A percentile compares a stretch with the other conserved stretches of the same genome.
Conservation (phyloP, 371 early-diverging fungal genomes). For the Rhizopus arrhizus region DNA sequence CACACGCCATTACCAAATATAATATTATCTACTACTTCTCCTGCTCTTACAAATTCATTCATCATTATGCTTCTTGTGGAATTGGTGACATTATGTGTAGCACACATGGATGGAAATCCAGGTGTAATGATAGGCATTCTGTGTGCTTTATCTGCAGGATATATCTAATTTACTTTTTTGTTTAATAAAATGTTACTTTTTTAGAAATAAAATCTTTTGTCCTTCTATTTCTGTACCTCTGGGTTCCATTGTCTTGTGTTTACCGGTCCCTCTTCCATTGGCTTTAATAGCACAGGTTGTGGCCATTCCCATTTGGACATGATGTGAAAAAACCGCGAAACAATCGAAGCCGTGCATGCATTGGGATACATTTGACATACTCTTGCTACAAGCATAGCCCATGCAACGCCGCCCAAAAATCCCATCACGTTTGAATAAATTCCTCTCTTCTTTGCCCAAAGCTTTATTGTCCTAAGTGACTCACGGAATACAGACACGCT, state of each 20-base stretch:
- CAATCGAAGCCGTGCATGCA: slow-evolving; percentile 84
- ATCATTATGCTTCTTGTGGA: slow-evolving; percentile 89
- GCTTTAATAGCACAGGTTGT: slow-evolving; percentile 92
- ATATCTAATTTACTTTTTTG: slow-evolving; percentile 47
- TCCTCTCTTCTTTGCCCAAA: slow-evolving; percentile 97
- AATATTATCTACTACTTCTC: slow-evolving; percentile 72
- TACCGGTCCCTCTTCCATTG: slow-evolving; percentile 90
- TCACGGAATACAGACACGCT: slow-evolving; percentile 88
- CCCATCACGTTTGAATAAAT: slow-evolving; percentile 98
- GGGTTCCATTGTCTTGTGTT: slow-evolving; percentile 99
- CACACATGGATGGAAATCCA: slow-evolving; percentile 99
- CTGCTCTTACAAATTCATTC: slow-evolving; percentile 81
- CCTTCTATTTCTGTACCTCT: slow-evolving; percentile 40
- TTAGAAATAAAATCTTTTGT: neutral
- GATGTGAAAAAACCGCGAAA: slow-evolving; percentile 91
- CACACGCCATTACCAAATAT: slow-evolving; percentile 67
- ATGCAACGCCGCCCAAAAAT: slow-evolving; percentile 99
- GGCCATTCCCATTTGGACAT: slow-evolving; percentile 98
- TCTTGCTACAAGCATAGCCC: slow-evolving; percentile 98
- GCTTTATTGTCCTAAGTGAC: slow-evolving; percentile 95
- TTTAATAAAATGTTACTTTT: slow-evolving; percentile 3
- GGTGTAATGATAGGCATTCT: slow-evolving; percentile 99
- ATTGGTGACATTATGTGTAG: slow-evolving; percentile 97
- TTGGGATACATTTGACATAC: slow-evolving; percentile 99
- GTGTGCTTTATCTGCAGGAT: slow-evolving; percentile 90